These are phyloP conservation scores for Tubosaeta sp. DNA, from an alignment of 768 basidiomycete genomes.

Conservation along the genomic window DNA sequence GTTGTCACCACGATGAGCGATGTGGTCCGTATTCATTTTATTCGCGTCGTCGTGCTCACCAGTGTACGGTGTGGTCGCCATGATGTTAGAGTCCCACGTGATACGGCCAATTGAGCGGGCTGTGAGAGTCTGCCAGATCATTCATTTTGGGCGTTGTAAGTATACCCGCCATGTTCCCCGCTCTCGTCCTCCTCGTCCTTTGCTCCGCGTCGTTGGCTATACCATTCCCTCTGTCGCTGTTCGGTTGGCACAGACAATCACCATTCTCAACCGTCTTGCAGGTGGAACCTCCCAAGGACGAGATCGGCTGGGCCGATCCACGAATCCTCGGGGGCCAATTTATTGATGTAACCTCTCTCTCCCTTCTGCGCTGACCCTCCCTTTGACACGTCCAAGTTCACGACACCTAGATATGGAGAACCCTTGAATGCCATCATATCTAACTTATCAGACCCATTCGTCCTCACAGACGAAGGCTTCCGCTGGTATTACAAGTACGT, in stretches of 20 bases:
- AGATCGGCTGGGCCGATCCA: slow-evolving; percentile 60
- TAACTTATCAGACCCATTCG: slow-evolving; percentile 69
- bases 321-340: slow-evolving; percentile 67
- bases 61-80: slow-evolving; percentile 6
- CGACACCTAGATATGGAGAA: slow-evolving; percentile 63
- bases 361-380: background rate
- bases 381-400: slow-evolving; percentile 44
- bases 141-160: background rate
- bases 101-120: background rate
- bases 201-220: slow-evolving; percentile 8
- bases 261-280: background rate
- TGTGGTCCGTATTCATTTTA: background rate
- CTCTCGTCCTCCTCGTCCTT: slow-evolving; percentile 11
- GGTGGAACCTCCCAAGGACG: slow-evolving; percentile 16
- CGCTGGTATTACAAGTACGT: slow-evolving; percentile 61
- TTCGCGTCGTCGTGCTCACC: slow-evolving; percentile 4
- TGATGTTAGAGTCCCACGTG: slow-evolving; percentile 17
- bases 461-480: slow-evolving; percentile 73
- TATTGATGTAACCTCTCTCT: slow-evolving; percentile 58
- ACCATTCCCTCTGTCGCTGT: slow-evolving; percentile 8
- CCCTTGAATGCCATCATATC: slow-evolving; percentile 84
- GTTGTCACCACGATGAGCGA: slow-evolving; percentile 17
- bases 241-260: slow-evolving; percentile 10
- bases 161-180: slow-evolving; percentile 14
- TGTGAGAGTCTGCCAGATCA: background rate